Evolutionary conservation across 345 rosid species (phyloP), one percentile per base, ranked within the genome.

Genomic region (Sisymbrium altissimum): DNA sequence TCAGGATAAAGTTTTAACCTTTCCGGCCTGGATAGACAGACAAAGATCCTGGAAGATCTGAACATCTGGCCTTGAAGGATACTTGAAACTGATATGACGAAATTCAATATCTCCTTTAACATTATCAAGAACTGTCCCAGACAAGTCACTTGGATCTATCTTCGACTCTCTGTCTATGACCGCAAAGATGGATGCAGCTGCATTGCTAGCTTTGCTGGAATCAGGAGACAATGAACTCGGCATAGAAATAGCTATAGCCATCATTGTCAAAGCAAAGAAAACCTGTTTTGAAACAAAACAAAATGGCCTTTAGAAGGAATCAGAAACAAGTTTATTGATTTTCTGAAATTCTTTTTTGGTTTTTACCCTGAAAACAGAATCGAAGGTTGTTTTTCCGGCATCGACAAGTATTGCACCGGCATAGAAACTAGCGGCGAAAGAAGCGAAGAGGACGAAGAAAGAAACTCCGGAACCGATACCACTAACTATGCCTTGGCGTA

Each of bases 81-180:
- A 92, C 62, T 64, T 88, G 69, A 92, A 92, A 81, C 86, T 86
- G 14, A 92, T 40, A 70, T 86, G 91, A 15, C 70, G 79, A 62
- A 92, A 72, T 69, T 88, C 88, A 17, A 92, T 85, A 32, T 92
- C 90, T 67, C 98, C 98, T 43, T 68, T 85, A 35, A 85, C 88
- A 21, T 78, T 73, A 12, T 83, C 88, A 18, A 85, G 63, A 29
- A 73, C 81, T 27, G 0, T 68, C 39, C 97, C 97, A 0, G 91
- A 87, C 73, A 87, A 92, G 63, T 87, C 85, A 71, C 88, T 86
- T 0, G 96, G 80, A 73, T 90, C 88, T 45, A 90, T 90, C 74
- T 75, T 79, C 0, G 98, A 92, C 68, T 85, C 36, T 8, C 86
- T 76, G 71, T 89, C 95, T 29, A 92, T 68, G 15, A 88, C 80